phyloP scores from a whole-genome alignment of 1,284 basidiomycete genomes.

The Flammula alnicola region DNA sequence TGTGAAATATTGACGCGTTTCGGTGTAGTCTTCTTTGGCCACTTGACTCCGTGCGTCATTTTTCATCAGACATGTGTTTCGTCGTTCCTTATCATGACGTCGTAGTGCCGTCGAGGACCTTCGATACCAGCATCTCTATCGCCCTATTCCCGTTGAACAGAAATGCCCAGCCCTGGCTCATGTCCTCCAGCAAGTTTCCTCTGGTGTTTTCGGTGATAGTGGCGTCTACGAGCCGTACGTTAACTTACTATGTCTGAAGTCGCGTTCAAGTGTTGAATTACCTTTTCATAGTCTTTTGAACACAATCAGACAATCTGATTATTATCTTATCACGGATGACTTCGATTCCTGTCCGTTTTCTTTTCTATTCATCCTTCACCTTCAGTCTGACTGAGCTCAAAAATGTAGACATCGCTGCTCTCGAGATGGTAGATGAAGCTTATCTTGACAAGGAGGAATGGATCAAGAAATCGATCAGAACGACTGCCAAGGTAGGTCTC shows the following conservation, averaged over 20 bases:
- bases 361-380: conserved; percentile 47
- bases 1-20: conserved; percentile 7
- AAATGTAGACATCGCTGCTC: conserved; percentile 79
- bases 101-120: conserved; percentile 75
- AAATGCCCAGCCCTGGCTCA: conserved; percentile 80
- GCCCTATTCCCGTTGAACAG: conserved; percentile 77
- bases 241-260: not conserved
- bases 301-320: conserved; percentile 79
- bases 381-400: conserved; percentile 33
- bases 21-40: conserved; percentile 78
- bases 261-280: not conserved
- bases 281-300: conserved; percentile 40
- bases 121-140: conserved; percentile 83
- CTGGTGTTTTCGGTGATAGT: conserved; percentile 79
- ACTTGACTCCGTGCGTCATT: conserved; percentile 64
- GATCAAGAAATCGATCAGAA: conserved; percentile 89
- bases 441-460: conserved; percentile 83
- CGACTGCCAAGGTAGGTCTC: conserved; percentile 70
- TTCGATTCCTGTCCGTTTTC: conserved; percentile 80
- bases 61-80: not conserved
- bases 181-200: conserved; percentile 74
- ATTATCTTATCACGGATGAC: conserved; percentile 86
- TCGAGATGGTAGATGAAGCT: conserved; percentile 85
- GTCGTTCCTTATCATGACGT: not conserved
- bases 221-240: conserved; percentile 78